Evolutionary conservation across 768 basidiomycete species (phyloP).

Genomic region (Vararia minispora): DNA sequence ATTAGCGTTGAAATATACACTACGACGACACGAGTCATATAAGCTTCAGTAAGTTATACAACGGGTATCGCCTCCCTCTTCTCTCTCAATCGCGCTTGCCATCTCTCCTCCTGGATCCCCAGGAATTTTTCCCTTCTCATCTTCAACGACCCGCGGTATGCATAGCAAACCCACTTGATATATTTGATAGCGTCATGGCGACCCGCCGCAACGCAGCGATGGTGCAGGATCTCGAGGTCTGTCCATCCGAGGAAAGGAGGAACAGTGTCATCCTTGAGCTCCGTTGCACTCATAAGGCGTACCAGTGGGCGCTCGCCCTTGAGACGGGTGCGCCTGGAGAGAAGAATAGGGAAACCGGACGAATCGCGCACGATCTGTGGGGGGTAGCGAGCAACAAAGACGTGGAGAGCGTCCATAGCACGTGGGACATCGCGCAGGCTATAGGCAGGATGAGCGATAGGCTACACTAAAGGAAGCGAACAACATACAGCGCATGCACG

Average conservation of each 20-base stretch:
- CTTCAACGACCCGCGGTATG: conserved; percentile 61
- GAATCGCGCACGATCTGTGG: conserved; percentile 36
- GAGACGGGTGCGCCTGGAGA: conserved; percentile 50
- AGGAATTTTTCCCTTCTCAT: conserved; percentile 43
- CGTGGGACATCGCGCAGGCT: too few relatives aligned
- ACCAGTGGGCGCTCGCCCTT: conserved; percentile 53
- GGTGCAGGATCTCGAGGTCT: conserved; percentile 74
- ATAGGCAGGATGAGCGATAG: conserved; percentile 13
- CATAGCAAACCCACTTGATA: conserved; percentile 61
- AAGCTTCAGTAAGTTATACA: too few relatives aligned
- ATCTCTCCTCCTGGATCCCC: conserved; percentile 11
- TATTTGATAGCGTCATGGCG: conserved; percentile 43
- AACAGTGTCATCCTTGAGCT: conserved; percentile 65
- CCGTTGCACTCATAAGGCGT: conserved; percentile 45
- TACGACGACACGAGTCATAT: too few relatives aligned
- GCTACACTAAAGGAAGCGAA: neutral
- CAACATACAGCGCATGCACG: conserved; percentile 46
- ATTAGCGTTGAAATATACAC: too few relatives aligned
- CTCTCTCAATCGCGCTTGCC: too few relatives aligned
- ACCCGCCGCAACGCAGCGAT: conserved; percentile 42
- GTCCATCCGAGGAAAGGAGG: conserved; percentile 69
- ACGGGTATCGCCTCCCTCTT: too few relatives aligned
- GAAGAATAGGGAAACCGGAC: conserved; percentile 28
- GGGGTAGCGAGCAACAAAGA: conserved; percentile 57
- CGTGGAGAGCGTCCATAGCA: conserved; percentile 46